Evolutionary conservation across 176 grass and related monocot genomes (phyloP).

Genomic region (Thinopyrum elongatum): DNA sequence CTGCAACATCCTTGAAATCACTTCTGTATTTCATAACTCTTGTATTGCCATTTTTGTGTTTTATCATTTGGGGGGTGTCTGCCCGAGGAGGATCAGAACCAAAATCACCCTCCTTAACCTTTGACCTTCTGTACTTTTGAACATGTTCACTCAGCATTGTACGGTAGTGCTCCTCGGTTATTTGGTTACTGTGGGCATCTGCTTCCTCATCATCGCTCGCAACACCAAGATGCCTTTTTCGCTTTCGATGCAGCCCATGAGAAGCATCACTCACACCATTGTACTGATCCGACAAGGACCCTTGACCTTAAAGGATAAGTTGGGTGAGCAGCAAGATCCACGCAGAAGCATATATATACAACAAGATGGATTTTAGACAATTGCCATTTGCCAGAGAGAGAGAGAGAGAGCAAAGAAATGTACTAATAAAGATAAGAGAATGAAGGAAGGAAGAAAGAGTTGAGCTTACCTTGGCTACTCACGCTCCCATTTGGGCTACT

Average conservation of each 20-base stretch:
- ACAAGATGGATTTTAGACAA: slow-evolving; percentile 24
- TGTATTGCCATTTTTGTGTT: slow-evolving; percentile 46
- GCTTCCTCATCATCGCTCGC: slow-evolving; percentile 57
- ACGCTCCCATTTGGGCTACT: slow-evolving; percentile 74
- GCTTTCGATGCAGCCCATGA: slow-evolving; percentile 43
- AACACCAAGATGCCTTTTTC: slow-evolving; percentile 44
- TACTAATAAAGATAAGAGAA: background rate
- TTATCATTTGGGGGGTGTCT: slow-evolving; percentile 15
- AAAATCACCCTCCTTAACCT: slow-evolving; percentile 51
- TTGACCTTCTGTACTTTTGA: slow-evolving; percentile 65
- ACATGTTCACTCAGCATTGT: slow-evolving; percentile 92
- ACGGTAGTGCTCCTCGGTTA: slow-evolving; percentile 87
- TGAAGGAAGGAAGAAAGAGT: background rate
- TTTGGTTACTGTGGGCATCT: slow-evolving; percentile 57
- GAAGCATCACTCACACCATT: slow-evolving; percentile 60
- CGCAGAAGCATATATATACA: background rate
- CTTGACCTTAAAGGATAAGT: slow-evolving; percentile 46
- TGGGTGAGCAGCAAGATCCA: slow-evolving; percentile 27
- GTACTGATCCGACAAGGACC: slow-evolving; percentile 54
- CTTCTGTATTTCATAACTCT: slow-evolving; percentile 38
- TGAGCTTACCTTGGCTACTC: slow-evolving; percentile 64
- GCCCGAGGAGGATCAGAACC: slow-evolving; percentile 47
- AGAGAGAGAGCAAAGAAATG: background rate
- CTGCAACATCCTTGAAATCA: slow-evolving; percentile 34
- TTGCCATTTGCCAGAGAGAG: background rate